Conservation (phyloP, 2,329 filamentous ascomycete genomes). For the Rhytidhysteron rufulum region DNA sequence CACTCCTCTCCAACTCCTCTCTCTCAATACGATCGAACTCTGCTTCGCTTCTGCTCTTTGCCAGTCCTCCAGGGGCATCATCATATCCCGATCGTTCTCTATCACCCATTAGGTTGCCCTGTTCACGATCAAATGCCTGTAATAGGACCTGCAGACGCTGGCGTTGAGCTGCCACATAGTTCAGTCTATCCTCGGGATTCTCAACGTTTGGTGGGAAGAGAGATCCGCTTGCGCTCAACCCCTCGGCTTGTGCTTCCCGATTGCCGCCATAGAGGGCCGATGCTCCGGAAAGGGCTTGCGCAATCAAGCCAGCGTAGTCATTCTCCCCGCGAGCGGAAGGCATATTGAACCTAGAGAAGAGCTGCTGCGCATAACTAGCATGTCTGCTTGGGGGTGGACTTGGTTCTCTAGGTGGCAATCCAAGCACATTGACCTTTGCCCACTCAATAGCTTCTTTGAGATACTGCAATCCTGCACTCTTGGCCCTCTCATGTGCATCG, state of each 20-base stretch:
- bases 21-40: constrained; percentile 87
- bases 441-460: constrained; percentile 46
- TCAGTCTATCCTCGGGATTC: constrained; percentile 63
- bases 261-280: constrained; percentile 43
- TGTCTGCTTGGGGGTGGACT: constrained; percentile 44
- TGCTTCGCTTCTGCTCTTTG: constrained; percentile 78
- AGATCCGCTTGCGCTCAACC: constrained; percentile 55
- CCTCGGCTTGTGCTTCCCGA: constrained; percentile 42
- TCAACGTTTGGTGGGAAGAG: constrained; percentile 68
- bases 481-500: constrained; percentile 72
- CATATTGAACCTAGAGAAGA: constrained; percentile 83
- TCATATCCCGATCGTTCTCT: constrained; percentile 42
- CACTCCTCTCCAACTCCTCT: constrained; percentile 59
- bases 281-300: constrained; percentile 66
- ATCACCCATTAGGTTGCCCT: constrained; percentile 52
- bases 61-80: constrained; percentile 55
- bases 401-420: constrained; percentile 61
- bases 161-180: constrained; percentile 73
- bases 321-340: constrained; percentile 62
- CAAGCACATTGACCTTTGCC: constrained; percentile 74
- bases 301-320: constrained; percentile 77
- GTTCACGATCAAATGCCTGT: constrained; percentile 75
- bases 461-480: constrained; percentile 66
- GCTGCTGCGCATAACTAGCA: constrained; percentile 68
- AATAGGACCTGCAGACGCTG: constrained; percentile 72